Evolutionary conservation across 345 rosid species (phyloP).

Genomic region (Eutrema yunnanense): DNA sequence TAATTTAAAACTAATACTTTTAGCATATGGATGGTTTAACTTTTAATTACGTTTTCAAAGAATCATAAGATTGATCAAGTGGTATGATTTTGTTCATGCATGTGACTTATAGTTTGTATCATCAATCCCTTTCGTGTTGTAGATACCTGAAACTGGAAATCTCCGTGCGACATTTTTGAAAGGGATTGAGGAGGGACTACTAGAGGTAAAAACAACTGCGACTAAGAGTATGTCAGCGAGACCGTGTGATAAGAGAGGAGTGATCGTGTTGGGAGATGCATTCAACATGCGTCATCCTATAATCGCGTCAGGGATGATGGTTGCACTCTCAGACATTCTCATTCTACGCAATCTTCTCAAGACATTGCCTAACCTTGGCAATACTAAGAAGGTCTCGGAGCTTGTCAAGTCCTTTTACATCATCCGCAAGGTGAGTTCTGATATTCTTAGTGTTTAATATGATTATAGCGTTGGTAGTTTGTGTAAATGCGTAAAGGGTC

Average conservation of each 20-base stretch:
- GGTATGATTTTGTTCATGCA: background rate
- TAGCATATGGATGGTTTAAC: background rate
- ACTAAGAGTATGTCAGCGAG: background rate
- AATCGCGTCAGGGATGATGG: conserved; percentile 28
- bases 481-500: background rate
- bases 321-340: conserved; percentile 23
- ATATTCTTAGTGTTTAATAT: background rate
- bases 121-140: background rate
- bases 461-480: background rate
- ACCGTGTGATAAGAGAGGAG: conserved; percentile 14
- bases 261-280: conserved; percentile 27
- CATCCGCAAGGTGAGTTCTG: conserved; percentile 20
- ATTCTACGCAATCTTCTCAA: conserved; percentile 15
- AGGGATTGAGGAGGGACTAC: conserved; percentile 22
- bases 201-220: background rate
- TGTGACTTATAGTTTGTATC: background rate
- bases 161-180: conserved; percentile 12
- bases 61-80: background rate
- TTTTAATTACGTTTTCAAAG: background rate
- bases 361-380: conserved; percentile 3
- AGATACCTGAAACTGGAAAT: conserved; percentile 22
- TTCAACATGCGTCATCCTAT: conserved; percentile 29
- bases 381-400: conserved; percentile 7
- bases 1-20: background rate
- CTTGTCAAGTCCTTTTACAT: conserved; percentile 16